Evolutionary conservation across 371 early-diverging fungal genomes (phyloP), one percentile per base, ranked within the genome.

Genomic region (Rhizopus sp.): DNA sequence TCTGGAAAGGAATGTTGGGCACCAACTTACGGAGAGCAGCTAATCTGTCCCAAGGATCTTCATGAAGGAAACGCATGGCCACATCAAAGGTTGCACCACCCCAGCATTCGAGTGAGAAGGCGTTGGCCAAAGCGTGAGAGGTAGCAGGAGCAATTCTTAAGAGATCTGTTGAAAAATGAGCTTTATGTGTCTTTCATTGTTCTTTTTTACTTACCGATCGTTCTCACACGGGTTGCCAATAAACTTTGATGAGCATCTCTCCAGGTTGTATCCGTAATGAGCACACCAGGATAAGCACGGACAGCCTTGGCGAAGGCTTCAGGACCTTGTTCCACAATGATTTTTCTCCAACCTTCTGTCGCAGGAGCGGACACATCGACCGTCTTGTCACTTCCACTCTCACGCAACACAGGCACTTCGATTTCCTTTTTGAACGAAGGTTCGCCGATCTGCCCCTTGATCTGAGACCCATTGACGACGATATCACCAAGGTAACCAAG

Each of bases 1-100:
- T 97, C 75, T 94, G 95, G 87, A 97, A 97, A 15, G 97, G 97
- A 68, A 97, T 84, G 75, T 96, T 95, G 68, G 97, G 97, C n/a
- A 92, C 93, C 15, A 92, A 82, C 50, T 85, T 75, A 50, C 97
- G 90, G 48, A 97, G 78, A 44, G 80, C 49, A 31, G 72, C 70
- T 61, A 97, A 77, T 54, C 97, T 88, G 56, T 96, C 95, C 95
- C 95, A 97, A 37, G 96, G 96, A 72, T 93, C 93, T 67, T 96
- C 97, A 59, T 92, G 83, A 61, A 96, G 75, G 88, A 96, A 97
- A 49, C 95, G 89, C 90, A 96, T 86, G 1, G 94, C 87, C 9
- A 97, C 96, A 69, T 97, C 96, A 69, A 97, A 97, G 0, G 96
- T 96, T 32, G 96, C 97, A 34, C 96, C 96, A 57, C 92, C 93